Evolutionary conservation across 768 basidiomycete genomes (phyloP), one percentile per base, ranked within the genome.

Genomic region (Tulasnella sp.): DNA sequence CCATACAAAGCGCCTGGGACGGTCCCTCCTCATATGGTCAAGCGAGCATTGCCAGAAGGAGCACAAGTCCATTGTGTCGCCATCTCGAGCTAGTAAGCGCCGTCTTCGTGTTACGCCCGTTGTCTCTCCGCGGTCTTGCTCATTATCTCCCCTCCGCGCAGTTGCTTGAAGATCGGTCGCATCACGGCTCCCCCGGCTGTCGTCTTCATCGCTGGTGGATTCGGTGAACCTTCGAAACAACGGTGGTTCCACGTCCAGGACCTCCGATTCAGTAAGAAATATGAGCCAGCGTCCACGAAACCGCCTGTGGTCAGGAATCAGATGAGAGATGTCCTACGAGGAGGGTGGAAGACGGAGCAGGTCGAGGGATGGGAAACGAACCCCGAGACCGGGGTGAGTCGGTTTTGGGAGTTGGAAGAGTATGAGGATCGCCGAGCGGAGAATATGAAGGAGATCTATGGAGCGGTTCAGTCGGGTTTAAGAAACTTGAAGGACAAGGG

Each of bases 61-160:
- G 59, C 59, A 10, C 58, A 61, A 7, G 23, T 60, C 24, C 59
- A 60, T 56, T 60, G 59, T 32, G 56, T 60, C 58, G 23, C 56
- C 19, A 45, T 60, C 27, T 60, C 59, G 10, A 60, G 58, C 17
- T 60, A 60, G 47, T 48, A 23, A 48, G 47, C 26, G 13, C 38
- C 15, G 13, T 34, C 23, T 51, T 30, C 47, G 5, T 9, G n/a
- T n/a, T 38, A 15, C 9, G 5, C 15, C 29, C 11, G 4, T 29
- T 17, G 30, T 4, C 11, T 44, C 10, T 17, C 50, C 26, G n/a
- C 24, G 26, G 4, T 3, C 38, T 5, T 17, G 44, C 47, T 48
- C 19, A 48, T 48, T 21, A 29, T 48, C n/a, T 48, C 19, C 27
- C 47, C n/a, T 48, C 19, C 27, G 7, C 47, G 34, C 27, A 48